Base-by-base conservation (phyloP, 1,284 basidiomycete species). In the Flammula alnicola region DNA sequence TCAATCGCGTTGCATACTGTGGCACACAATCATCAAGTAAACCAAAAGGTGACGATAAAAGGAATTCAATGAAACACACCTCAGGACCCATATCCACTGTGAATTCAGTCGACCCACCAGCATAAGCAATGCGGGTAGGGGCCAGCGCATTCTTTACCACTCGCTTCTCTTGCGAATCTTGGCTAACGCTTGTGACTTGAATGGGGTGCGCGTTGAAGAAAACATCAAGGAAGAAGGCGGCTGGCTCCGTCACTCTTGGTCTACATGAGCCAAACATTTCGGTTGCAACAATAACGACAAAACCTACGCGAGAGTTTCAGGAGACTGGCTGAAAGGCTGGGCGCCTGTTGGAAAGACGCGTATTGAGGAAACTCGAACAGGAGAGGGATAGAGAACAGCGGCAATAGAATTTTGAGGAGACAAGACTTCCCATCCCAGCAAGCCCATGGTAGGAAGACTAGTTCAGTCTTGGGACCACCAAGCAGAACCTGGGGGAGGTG, bases 1-100 rank as follows among this genome's bases (percentile, higher is more conserved):
- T 83, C 20, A 92, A 72, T 44, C 89, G 84, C 17, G 88, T 91
- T 2, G 84, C 80, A 62, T 81, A 82, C 88, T 91, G 61, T 11
- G 19, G 30, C 44, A 10, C 20, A 16, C 27, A 52, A 30, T 53
- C 55, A 50, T 32, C 30, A 22, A 45, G 30, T 50, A 23, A 47
- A 22, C 44, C 29, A 37, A 31, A 52, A 39, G n/a, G 47, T 26
- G 51, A 47, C 29, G 31, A 41, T 36, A 27, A 25, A 17, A 49
- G 29, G 47, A 6, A 49, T 35, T 39, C 22, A 30, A 17, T 39
- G n/a, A n/a, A n/a, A 68, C 76, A 48, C 63, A 83, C 88, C 67
- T 88, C 84, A 7, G 65, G 52, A 39, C 83, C 81, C 81, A 89
- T 85, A 47, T 87, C 78, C n/a, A 91, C 78, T 1, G 65, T 58